Base-by-base conservation (phyloP, 2,329 filamentous ascomycete genomes). In the Furcasterigmium sp. region DNA sequence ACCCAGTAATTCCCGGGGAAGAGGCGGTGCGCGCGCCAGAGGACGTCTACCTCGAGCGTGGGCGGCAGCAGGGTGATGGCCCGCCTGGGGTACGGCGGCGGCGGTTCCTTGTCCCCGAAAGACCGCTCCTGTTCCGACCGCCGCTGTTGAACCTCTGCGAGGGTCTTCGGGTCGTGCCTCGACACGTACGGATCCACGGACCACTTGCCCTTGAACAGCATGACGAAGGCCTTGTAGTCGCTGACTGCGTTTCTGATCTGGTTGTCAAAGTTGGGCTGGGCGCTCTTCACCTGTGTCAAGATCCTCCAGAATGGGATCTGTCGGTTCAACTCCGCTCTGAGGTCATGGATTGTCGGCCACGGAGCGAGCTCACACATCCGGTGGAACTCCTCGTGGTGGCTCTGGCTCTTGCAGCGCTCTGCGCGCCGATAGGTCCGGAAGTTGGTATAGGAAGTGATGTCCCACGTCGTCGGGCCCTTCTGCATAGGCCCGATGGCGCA, bases 271-370 rank as follows among this genome's bases (percentile, higher is more conserved):
- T 39, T 25, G 13, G 43, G 39, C 7, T 46, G 34, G 1, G 41
- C 39, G 13, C 40, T 28, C 4, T 42, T 30, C 1, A 39, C 46
- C 9, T 36, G 34, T 14, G 32, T 25, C 1, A 38, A 7, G 2
- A 48, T 36, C n/a, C 39, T 47, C 50, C 50, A 51, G 23, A 51
- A 51, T 2, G 29, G 21, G 4, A 46, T 25, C 29, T 49, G 46
- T 3, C 44, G 42, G 17, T 44, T 18, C 14, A 51, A 25, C 1
- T 40, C 39, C 1, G 37, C 32, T 4, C 42, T 39, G 10, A 52
- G 48, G 6, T 49, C 42, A 5, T 40, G 26, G 1, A 49, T 28
- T 8, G 15, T 10, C 9, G 37, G 42, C 48, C 48, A 52, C 2
- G 46, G 43, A 10, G 38, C 25, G 15, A 52, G 17, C 17, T 52